Percentiles rank a stretch among this genome's conserved stretches.
Evolutionary conservation across 2,329 filamentous ascomycete species (phyloP).

Genomic region (Graphilbum sp.): DNA sequence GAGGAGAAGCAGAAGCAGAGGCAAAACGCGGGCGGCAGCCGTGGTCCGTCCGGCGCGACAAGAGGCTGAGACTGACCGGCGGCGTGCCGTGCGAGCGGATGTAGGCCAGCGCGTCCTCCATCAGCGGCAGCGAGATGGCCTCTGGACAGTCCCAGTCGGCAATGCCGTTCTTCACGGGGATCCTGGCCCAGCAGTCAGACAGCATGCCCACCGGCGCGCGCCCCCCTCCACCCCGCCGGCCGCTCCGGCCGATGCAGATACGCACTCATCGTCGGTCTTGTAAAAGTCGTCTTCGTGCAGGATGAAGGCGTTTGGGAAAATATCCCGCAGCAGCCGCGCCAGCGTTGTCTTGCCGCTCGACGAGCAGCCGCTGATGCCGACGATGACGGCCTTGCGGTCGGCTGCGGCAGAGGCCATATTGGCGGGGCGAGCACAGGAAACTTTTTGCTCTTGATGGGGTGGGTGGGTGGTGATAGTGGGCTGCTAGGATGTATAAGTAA

Average conservation of each 20-base stretch:
- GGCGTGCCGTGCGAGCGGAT: constrained; percentile 53
- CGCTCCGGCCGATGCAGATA: no score
- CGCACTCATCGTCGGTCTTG: constrained; percentile 55
- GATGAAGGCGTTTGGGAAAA: constrained; percentile 66
- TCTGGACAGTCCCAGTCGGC: constrained; percentile 87
- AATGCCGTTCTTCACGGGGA: constrained; percentile 42
- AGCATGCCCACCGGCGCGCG: background rate
- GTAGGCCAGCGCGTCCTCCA: constrained; percentile 50
- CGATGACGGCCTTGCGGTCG: constrained; percentile 38
- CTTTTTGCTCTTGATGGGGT: no score
- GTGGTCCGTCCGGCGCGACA: constrained; percentile 11
- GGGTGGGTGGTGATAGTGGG: no score
- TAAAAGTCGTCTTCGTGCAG: constrained; percentile 97
- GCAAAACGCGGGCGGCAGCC: no score
- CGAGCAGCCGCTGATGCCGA: constrained; percentile 79
- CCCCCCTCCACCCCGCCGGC: no score
- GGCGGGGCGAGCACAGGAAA: no score
- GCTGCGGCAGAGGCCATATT: constrained; percentile 9
- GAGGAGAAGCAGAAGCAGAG: no score
- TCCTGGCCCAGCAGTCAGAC: constrained; percentile 17
- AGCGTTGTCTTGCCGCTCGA: constrained; percentile 93
- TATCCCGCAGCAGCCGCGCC: constrained; percentile 64
- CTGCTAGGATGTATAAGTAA: no score
- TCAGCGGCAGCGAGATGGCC: constrained; percentile 53
- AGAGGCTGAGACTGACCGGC: constrained; percentile 30